phyloP scores from a whole-genome alignment of 202 grass and related monocot genomes.

The Musa balbisiana region DNA sequence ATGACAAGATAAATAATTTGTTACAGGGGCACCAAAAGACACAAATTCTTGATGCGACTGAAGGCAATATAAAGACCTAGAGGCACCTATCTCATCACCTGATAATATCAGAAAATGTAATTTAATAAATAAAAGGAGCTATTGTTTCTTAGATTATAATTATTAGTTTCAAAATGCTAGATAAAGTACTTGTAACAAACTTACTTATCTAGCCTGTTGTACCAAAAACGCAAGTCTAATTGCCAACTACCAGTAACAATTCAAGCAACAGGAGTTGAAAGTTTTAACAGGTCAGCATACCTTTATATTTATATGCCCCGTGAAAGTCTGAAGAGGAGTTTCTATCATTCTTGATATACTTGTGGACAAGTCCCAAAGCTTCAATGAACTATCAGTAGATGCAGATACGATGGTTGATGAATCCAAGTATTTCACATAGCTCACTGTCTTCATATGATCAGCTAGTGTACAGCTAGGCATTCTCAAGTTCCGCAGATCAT shows the following conservation, averaged over 20 bases:
- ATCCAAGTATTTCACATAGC: constrained; percentile 90
- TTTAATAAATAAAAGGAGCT: too few relatives aligned
- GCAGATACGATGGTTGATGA: constrained; percentile 64
- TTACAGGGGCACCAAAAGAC: too few relatives aligned
- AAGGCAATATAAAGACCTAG: too few relatives aligned
- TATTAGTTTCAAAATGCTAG: too few relatives aligned
- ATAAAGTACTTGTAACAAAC: too few relatives aligned
- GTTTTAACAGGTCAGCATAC: constrained; percentile 29
- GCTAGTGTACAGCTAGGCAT: constrained; percentile 54
- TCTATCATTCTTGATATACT: constrained; percentile 47
- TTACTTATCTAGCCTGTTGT: not conserved
- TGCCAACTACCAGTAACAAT: constrained; percentile 9
- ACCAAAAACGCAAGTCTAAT: not conserved
- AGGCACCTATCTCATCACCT: too few relatives aligned
- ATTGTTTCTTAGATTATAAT: too few relatives aligned
- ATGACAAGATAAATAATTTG: too few relatives aligned
- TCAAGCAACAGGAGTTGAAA: not conserved
- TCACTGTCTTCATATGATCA: constrained; percentile 90
- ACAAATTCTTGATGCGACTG: too few relatives aligned
- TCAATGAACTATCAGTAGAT: constrained; percentile 82
- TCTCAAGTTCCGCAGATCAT: constrained; percentile 85
- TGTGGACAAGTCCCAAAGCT: constrained; percentile 75
- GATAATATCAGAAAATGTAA: too few relatives aligned
- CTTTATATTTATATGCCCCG: constrained; percentile 91
- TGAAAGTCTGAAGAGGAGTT: constrained; percentile 72